These are phyloP conservation scores for Coprinellus micaceus DNA, from an alignment of 768 basidiomycete genomes.

Conservation along the genomic window DNA sequence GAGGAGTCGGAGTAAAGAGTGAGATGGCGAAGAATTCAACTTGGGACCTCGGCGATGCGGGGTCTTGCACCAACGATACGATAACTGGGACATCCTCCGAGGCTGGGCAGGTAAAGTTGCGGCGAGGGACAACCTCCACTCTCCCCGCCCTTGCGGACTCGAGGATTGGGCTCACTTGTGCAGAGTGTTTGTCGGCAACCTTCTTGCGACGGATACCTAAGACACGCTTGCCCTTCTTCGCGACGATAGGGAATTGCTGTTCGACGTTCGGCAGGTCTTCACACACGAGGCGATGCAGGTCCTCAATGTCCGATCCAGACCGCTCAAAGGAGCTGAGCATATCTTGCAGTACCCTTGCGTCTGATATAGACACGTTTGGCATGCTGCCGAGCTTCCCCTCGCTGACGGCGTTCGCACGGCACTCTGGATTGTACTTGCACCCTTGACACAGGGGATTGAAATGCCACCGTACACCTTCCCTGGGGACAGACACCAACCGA, in stretches of 20 bases:
- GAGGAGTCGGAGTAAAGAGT: slow-evolving; percentile 20
- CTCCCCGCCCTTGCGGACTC: slow-evolving; percentile 30
- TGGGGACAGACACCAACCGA: slow-evolving; percentile 30
- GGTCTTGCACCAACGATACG: slow-evolving; percentile 42
- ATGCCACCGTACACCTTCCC: slow-evolving; percentile 41
- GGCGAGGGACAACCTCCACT: slow-evolving; percentile 32
- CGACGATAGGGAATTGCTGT: slow-evolving; percentile 29
- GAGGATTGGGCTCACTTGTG: slow-evolving; percentile 32
- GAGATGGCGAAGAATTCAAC: slow-evolving; percentile 37
- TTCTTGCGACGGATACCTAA: slow-evolving; percentile 18
- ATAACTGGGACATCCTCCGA: slow-evolving; percentile 43
- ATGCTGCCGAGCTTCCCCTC: slow-evolving; percentile 40
- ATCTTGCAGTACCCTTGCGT: slow-evolving; percentile 38
- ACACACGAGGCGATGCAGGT: slow-evolving; percentile 36
- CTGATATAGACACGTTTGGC: slow-evolving; percentile 45
- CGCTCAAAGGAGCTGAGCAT: slow-evolving; percentile 25
- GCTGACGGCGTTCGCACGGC: slow-evolving; percentile 30
- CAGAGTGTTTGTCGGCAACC: slow-evolving; percentile 1
- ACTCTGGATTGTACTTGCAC: slow-evolving; percentile 39
- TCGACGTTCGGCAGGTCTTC: slow-evolving; percentile 27
- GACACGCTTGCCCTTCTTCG: slow-evolving; percentile 39
- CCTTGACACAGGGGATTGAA: slow-evolving; percentile 46
- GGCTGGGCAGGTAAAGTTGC: slow-evolving; percentile 43
- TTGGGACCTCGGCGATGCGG: slow-evolving; percentile 26
- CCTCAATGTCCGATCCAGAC: slow-evolving; percentile 42